These are phyloP conservation scores for Epichloe bromicola DNA, from an alignment of 2,329 filamentous ascomycete species.

Conservation along the genomic window DNA sequence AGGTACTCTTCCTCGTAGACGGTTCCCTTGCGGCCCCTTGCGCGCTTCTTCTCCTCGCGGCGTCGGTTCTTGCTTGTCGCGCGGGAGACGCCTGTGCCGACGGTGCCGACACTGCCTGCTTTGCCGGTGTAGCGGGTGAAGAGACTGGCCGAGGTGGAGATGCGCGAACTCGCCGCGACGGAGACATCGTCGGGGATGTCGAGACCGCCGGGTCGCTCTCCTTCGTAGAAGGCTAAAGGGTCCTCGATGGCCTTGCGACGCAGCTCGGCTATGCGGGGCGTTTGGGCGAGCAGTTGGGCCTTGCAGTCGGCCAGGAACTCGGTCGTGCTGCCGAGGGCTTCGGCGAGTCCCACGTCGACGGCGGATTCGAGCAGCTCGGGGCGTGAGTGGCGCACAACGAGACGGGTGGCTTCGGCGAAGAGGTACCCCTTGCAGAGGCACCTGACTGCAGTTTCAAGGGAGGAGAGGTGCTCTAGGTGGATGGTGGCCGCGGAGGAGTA, in stretches of 20 bases:
- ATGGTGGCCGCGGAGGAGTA: constrained; percentile 69
- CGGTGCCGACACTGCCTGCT: constrained; percentile 47
- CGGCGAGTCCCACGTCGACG: constrained; percentile 67
- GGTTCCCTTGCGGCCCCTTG: constrained; percentile 86
- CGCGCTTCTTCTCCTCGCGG: constrained; percentile 88
- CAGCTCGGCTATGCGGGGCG: constrained; percentile 74
- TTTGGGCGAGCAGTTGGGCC: constrained; percentile 67
- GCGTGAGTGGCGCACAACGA: constrained; percentile 49
- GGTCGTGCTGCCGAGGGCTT: constrained; percentile 69
- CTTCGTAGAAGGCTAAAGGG: constrained; percentile 80
- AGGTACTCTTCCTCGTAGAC: constrained; percentile 98
- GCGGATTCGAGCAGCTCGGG: constrained; percentile 51
- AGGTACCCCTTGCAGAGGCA: constrained; percentile 76
- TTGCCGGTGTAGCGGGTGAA: constrained; percentile 87
- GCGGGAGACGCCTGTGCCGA: constrained; percentile 59
- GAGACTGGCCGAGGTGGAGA: constrained; percentile 72
- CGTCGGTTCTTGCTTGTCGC: constrained; percentile 79
- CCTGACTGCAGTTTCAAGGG: constrained; percentile 56
- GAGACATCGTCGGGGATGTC: constrained; percentile 89
- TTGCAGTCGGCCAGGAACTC: constrained; percentile 93
- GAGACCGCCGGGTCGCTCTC: constrained; percentile 47
- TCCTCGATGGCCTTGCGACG: constrained; percentile 70
- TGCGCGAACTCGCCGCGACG: constrained; percentile 66
- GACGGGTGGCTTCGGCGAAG: constrained; percentile 79
- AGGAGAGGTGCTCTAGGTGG: constrained; percentile 66